A percentile compares a stretch with the other conserved stretches of the same genome.
phyloP scores from a whole-genome alignment of 2,329 filamentous ascomycete genomes.

The Trichoderma sp. region DNA sequence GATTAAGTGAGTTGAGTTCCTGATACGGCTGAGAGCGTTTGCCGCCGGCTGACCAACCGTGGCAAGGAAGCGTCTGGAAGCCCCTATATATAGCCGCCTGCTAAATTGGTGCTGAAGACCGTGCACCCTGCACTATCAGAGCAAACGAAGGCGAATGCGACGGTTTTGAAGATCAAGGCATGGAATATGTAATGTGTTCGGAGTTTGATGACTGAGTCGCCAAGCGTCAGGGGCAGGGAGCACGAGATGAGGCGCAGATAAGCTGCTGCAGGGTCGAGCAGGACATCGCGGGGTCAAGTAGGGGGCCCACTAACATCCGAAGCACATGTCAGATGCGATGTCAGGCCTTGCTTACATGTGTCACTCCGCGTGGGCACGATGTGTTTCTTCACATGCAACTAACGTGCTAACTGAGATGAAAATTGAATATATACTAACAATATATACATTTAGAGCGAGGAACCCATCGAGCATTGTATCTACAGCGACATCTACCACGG shows the following conservation, averaged over 20 bases:
- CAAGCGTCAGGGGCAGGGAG: background rate
- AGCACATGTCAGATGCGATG: background rate
- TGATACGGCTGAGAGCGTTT: conserved; percentile 19
- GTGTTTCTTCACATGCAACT: background rate
- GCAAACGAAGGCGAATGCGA: too few species aligned
- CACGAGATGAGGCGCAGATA: conserved; percentile 15
- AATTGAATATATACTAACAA: background rate
- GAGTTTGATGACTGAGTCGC: background rate
- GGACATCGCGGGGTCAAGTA: conserved; percentile 18
- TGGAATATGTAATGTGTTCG: background rate
- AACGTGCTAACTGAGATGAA: background rate
- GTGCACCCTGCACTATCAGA: background rate
- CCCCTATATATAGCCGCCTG: conserved; percentile 31
- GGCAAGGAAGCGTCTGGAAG: conserved; percentile 41
- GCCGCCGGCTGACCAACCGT: conserved; percentile 26
- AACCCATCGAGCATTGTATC: background rate
- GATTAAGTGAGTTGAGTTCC: conserved; percentile 1
- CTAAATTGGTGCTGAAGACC: conserved; percentile 11
- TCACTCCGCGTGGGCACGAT: background rate
- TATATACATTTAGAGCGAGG: background rate
- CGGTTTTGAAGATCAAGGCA: background rate
- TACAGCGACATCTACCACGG: background rate
- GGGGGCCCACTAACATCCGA: background rate
- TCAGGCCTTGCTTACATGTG: too few species aligned
- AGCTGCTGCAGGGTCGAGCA: conserved; percentile 19